phyloP scores from a whole-genome alignment of 192 early-diverging fungal genomes.

The Gonapodya sp. region DNA sequence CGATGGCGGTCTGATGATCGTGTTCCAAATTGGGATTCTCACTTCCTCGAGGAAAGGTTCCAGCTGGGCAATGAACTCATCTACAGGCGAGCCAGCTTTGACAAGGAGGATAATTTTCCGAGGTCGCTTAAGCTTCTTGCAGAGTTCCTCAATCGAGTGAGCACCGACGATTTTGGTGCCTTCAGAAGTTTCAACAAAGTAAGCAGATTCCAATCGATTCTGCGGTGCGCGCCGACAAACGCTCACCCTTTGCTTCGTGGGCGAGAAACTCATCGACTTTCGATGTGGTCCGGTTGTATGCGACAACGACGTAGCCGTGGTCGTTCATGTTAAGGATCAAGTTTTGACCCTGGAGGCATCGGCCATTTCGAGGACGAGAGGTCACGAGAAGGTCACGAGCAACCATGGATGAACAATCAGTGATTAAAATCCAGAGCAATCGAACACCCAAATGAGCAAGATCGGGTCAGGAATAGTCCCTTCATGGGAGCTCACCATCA shows the following conservation, averaged over 20 bases:
- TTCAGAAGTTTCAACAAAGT: conserved; percentile 14
- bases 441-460: too few relatives aligned
- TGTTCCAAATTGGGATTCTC: not conserved
- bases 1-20: not conserved
- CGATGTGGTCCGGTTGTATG: conserved; percentile 88
- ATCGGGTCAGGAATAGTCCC: too few relatives aligned
- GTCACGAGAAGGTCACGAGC: too few relatives aligned
- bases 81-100: conserved; percentile 91
- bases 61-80: conserved; percentile 88
- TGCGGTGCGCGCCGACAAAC: not conserved
- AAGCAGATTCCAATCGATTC: not conserved
- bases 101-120: conserved; percentile 98
- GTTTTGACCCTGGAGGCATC: conserved; percentile 78
- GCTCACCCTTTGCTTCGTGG: conserved; percentile 90
- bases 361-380: not conserved
- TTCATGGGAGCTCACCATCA: conserved; percentile 89
- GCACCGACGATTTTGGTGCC: conserved; percentile 90
- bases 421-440: too few relatives aligned
- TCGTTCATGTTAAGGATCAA: conserved; percentile 98
- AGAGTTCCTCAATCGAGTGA: conserved; percentile 88
- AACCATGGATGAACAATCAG: too few relatives aligned
- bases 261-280: conserved; percentile 93
- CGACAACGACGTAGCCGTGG: conserved; percentile 86
- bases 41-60: conserved; percentile 68
- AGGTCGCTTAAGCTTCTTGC: conserved; percentile 84